Conservation (phyloP, 2,329 filamentous ascomycete species). For the Pseudocercospora fijiensis region DNA sequence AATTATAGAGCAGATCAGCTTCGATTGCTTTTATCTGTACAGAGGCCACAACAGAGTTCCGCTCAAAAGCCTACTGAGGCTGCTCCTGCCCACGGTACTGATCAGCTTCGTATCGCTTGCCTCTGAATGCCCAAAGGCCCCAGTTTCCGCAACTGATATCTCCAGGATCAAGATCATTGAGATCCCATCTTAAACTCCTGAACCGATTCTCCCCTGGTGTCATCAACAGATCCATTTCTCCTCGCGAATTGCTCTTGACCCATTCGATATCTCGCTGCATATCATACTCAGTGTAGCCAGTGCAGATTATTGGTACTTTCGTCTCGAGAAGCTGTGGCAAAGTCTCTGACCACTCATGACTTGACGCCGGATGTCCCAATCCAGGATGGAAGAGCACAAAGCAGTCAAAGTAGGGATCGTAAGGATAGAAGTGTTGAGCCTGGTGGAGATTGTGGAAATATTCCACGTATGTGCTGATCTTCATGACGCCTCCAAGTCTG, state of each 20-base stretch:
- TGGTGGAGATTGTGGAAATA: conserved; percentile 97
- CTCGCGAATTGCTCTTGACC: conserved; percentile 79
- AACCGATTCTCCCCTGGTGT: conserved; percentile 93
- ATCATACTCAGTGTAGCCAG: conserved; percentile 93
- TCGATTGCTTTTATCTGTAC: background rate
- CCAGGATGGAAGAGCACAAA: conserved; percentile 97
- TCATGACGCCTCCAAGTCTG: conserved; percentile 81
- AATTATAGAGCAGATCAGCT: background rate
- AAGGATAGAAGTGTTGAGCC: conserved; percentile 85
- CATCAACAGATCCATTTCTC: conserved; percentile 88
- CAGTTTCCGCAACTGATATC: conserved; percentile 95
- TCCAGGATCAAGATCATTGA: conserved; percentile 92
- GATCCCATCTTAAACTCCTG: conserved; percentile 90
- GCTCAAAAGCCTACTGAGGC: background rate
- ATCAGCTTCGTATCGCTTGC: conserved; percentile 80
- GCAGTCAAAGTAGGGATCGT: conserved; percentile 97
- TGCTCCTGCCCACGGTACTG: conserved; percentile 30
- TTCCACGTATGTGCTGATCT: conserved; percentile 96
- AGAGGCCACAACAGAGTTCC: background rate
- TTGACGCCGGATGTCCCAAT: conserved; percentile 87
- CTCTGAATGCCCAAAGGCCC: conserved; percentile 95
- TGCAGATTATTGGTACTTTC: conserved; percentile 90
- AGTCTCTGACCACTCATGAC: conserved; percentile 91
- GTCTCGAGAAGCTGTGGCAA: conserved; percentile 88
- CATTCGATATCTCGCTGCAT: conserved; percentile 90